phyloP scores from a whole-genome alignment of 176 grass and related monocot genomes.

The Juncus inflexus region DNA sequence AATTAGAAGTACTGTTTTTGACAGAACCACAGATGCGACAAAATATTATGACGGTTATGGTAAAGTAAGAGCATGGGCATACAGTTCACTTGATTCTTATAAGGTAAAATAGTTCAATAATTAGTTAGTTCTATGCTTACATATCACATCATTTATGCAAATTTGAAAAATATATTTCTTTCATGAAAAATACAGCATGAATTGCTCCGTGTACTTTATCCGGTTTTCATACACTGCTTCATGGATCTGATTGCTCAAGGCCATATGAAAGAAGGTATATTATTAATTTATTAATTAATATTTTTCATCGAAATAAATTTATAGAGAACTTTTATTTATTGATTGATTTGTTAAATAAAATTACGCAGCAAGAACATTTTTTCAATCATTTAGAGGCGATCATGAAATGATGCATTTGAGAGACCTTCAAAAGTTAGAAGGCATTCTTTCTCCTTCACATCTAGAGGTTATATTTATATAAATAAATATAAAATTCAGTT shows the following conservation, averaged over 20 bases:
- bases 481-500: conserved; percentile 8
- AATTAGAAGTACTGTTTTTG: neutral
- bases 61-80: conserved; percentile 85
- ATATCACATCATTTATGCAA: neutral
- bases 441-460: conserved; percentile 85
- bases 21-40: conserved; percentile 55
- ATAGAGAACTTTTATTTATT: too few species aligned
- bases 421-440: conserved; percentile 94
- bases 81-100: conserved; percentile 94
- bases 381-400: conserved; percentile 76
- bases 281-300: conserved; percentile 2
- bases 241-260: conserved; percentile 92
- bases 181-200: conserved; percentile 57
- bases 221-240: conserved; percentile 91
- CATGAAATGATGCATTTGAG: conserved; percentile 89
- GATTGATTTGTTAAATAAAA: conserved; percentile 6
- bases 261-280: conserved; percentile 74
- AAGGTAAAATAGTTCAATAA: conserved; percentile 45
- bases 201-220: conserved; percentile 79
- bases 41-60: conserved; percentile 72
- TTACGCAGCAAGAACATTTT: conserved; percentile 75
- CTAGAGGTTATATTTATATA: conserved; percentile 55
- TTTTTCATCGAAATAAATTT: too few species aligned
- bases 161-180: conserved; percentile 7
- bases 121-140: conserved; percentile 18